phyloP scores from a whole-genome alignment of 192 early-diverging fungal genomes.

The Coemansia sp. region DNA sequence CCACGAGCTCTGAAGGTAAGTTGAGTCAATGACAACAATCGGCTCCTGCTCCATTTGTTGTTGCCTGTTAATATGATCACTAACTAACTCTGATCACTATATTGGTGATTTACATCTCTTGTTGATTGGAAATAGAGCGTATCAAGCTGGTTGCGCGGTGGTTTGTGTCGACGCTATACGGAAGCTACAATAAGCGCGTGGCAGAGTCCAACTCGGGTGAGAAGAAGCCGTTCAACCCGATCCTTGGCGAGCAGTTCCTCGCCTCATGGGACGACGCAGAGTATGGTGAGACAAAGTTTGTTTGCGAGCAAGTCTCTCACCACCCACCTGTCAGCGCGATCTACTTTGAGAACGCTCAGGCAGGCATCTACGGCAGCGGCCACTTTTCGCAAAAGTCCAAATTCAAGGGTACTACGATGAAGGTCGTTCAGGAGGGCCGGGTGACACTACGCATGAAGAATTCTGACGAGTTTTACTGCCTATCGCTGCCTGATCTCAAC shows the following conservation, averaged over 20 bases:
- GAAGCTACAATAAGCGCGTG: conserved; percentile 71
- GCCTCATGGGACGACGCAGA: conserved; percentile 63
- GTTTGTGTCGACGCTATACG: conserved; percentile 81
- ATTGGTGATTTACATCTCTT: not conserved
- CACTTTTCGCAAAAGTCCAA: conserved; percentile 66
- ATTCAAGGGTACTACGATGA: conserved; percentile 74
- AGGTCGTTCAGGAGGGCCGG: conserved; percentile 77
- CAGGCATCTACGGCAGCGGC: conserved; percentile 63
- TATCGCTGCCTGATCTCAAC: conserved; percentile 72
- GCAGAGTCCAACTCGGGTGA: conserved; percentile 68
- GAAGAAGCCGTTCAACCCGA: conserved; percentile 75
- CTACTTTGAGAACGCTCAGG: conserved; percentile 63
- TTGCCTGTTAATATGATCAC: not conserved
- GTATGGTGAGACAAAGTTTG: conserved; percentile 57
- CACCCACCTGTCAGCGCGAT: conserved; percentile 74
- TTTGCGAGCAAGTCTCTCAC: conserved; percentile 72
- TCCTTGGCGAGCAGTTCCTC: conserved; percentile 69
- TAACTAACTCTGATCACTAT: not conserved
- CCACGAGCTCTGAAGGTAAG: conserved; percentile 53
- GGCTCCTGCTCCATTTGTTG: not conserved
- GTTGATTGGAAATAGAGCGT: conserved; percentile 49
- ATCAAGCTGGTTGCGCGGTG: conserved; percentile 70
- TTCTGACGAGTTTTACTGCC: conserved; percentile 68
- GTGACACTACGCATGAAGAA: conserved; percentile 64
- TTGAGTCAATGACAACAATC: not conserved